Base-by-base conservation (phyloP, 805 yeast genomes). In the Lipomyces anomalus region DNA sequence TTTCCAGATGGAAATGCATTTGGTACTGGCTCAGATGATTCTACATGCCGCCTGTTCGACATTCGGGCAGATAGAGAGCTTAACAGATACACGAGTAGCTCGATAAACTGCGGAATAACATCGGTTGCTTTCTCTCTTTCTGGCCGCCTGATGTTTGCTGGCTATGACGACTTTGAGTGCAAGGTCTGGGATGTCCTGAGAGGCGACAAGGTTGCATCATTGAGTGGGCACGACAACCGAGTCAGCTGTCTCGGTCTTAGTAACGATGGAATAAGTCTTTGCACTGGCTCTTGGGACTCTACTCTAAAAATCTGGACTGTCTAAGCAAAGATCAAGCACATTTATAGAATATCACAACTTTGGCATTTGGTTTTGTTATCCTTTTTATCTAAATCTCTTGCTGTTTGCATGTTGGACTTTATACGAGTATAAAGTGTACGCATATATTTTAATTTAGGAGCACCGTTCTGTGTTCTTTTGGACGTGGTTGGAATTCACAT, bases 201-300 rank as follows among this genome's bases (percentile, higher is more conserved):
- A 46, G 79, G 78, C 11, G 79, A 76, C 44, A 66, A 82, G 13
- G 76, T 85, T 4, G 88, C 86, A 0, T 68, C 74, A 17, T 60
- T 86, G 42, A 80, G 78, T 23, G 85, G 84, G 0, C 92, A 84
- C 56, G 59, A 67, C 7, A 78, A 76, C 51, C 70, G 80, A 38
- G 73, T 84, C 6, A 77, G 79, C 41, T 77, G 78, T 55, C 82
- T 88, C 2, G 67, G 70, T 32, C 73, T 80, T 1, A 76, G 88
- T 52, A 80, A 80, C 0, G 85, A 86, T 63, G 95, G 96, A 0
- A 60, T 75, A 20, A 88, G 82, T 0, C 72, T 88, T 6, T 79
- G 82, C 45, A 84, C 95, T 1, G 82, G 84, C 1, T 82, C 90
- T 1, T 82, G 94, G 84, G 95, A 86, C 60, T 65, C 79, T 5